These are phyloP conservation scores for Colletotrichum abscissum DNA, from an alignment of 2,329 filamentous ascomycete species.

Conservation along the genomic window DNA sequence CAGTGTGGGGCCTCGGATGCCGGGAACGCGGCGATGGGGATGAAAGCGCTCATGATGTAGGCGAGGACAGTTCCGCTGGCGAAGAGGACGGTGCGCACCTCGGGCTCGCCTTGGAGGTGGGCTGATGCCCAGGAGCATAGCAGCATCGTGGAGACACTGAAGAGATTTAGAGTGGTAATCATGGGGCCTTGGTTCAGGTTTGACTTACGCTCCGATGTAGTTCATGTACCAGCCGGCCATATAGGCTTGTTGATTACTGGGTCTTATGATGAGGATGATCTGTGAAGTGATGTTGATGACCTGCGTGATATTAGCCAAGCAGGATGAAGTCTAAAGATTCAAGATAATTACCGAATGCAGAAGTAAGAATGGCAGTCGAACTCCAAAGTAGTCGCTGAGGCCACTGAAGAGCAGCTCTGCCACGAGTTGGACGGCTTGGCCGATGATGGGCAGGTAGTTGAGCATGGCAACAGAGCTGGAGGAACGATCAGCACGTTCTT, in stretches of 20 bases:
- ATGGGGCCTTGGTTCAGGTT: fast-evolving
- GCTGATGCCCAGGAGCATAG: conserved; percentile 24
- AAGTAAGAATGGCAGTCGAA: conserved; percentile 16
- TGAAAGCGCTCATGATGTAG: conserved; percentile 27
- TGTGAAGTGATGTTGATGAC: conserved; percentile 19
- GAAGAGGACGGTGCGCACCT: conserved; percentile 28
- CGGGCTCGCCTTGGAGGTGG: conserved; percentile 15
- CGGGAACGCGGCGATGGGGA: conserved; percentile 23
- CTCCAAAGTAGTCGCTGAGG: conserved; percentile 22
- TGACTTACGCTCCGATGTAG: conserved; percentile 24
- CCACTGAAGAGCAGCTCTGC: conserved; percentile 22
- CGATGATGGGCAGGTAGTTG: conserved; percentile 21
- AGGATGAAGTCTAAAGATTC: background rate
- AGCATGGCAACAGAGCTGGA: conserved; percentile 20
- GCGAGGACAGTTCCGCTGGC: conserved; percentile 19
- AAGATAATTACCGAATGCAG: background rate
- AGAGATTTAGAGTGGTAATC: background rate
- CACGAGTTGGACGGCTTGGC: conserved; percentile 20
- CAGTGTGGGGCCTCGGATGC: conserved; percentile 13
- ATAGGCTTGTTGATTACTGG: conserved; percentile 17
- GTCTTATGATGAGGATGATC: conserved; percentile 20
- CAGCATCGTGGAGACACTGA: conserved; percentile 20
- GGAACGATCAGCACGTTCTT: background rate
- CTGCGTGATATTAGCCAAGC: background rate
- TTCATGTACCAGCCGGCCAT: conserved; percentile 34